Evolutionary conservation across 257 asterid genomes (phyloP).

Genomic region (Verbascum thapsus): DNA sequence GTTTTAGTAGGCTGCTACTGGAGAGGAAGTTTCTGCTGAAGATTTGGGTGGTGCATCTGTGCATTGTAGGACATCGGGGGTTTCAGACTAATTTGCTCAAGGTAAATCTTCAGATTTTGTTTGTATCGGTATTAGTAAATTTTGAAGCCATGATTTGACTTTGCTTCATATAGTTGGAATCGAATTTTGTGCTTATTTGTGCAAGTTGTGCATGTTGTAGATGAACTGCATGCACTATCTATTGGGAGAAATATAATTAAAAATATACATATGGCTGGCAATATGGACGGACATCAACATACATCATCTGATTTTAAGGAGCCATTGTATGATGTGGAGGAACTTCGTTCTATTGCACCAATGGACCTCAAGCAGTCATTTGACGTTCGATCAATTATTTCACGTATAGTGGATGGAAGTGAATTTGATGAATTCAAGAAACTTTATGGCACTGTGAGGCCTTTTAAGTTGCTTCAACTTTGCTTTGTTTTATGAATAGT

Average conservation of each 20-base stretch:
- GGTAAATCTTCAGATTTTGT: constrained; percentile 42
- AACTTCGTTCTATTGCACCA: constrained; percentile 92
- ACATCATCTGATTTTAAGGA: constrained; percentile 57
- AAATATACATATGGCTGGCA: constrained; percentile 87
- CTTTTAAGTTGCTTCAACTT: constrained; percentile 30
- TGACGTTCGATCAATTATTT: constrained; percentile 79
- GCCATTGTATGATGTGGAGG: constrained; percentile 75
- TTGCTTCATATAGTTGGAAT: constrained; percentile 26
- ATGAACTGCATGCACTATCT: constrained; percentile 89
- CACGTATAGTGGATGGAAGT: constrained; percentile 93
- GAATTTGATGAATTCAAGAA: constrained; percentile 99
- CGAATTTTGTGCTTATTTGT: constrained; percentile 11
- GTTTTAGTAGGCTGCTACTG: constrained; percentile 90
- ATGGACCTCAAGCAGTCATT: constrained; percentile 87
- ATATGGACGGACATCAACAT: constrained; percentile 40
- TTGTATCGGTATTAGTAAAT: not conserved
- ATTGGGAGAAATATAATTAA: constrained; percentile 90
- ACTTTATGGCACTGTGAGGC: constrained; percentile 96
- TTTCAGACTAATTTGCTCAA: constrained; percentile 96
- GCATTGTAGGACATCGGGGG: constrained; percentile 96
- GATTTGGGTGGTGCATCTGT: constrained; percentile 97
- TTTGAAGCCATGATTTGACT: constrained; percentile 11
- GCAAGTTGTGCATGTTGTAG: constrained; percentile 47
- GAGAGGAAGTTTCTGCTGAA: constrained; percentile 96
- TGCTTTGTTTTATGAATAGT: not conserved